Evolutionary conservation across 2,329 filamentous ascomycete species (phyloP).

Genomic region (Phialophora verrucosa): DNA sequence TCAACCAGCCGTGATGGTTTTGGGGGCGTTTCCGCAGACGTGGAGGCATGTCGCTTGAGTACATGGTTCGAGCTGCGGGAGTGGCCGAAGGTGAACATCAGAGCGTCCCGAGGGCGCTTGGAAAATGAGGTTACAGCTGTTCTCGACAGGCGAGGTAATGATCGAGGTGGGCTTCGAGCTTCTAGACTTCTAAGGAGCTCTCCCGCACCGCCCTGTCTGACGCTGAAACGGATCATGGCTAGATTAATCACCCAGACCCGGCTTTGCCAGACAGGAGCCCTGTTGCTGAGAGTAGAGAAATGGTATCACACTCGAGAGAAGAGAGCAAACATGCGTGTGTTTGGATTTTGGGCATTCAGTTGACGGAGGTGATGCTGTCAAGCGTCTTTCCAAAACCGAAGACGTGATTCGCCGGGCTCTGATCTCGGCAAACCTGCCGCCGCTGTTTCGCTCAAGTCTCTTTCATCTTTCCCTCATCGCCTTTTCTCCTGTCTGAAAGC

Average conservation of each 20-base stretch:
- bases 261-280: neutral
- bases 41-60: constrained; percentile 34
- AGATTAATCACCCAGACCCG: neutral
- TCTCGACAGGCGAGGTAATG: neutral
- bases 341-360: neutral
- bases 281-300: neutral
- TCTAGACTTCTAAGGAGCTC: neutral
- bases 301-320: neutral
- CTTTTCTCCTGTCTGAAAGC: neutral
- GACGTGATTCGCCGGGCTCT: neutral
- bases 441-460: neutral
- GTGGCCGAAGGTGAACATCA: constrained; percentile 3
- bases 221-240: neutral
- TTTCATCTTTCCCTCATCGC: neutral
- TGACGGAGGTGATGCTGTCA: neutral
- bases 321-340: neutral
- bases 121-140: neutral
- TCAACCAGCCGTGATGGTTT: constrained; percentile 54
- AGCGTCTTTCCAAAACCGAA: neutral
- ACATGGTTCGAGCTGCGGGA: constrained; percentile 5
- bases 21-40: constrained; percentile 32
- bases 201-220: neutral
- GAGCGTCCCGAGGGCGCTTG: constrained; percentile 6
- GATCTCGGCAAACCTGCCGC: neutral
- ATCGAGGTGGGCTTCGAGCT: neutral